These are phyloP conservation scores for Mortierella claussenii DNA, from an alignment of 192 early-diverging fungal genomes.

Conservation along the genomic window DNA sequence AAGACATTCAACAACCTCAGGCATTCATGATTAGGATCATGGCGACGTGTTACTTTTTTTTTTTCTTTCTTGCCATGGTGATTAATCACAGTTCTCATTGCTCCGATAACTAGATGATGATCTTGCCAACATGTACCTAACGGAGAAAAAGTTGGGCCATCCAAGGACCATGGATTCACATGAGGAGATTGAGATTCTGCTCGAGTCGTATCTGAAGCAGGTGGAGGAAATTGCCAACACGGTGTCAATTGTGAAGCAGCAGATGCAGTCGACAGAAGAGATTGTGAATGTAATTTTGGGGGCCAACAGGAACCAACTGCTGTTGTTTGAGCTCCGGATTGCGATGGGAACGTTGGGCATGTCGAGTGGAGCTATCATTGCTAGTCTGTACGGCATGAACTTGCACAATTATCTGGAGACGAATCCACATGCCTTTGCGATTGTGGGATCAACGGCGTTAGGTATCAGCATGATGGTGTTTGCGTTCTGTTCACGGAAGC, in stretches of 20 bases:
- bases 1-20: no score
- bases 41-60: no score
- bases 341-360: constrained; percentile 84
- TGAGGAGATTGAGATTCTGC: constrained; percentile 89
- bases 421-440: constrained; percentile 73
- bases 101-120: constrained; percentile 75
- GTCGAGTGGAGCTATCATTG: constrained; percentile 78
- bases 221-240: constrained; percentile 86
- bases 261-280: constrained; percentile 84
- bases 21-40: no score
- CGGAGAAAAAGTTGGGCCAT: constrained; percentile 74
- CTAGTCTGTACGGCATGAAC: constrained; percentile 92
- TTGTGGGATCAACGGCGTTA: constrained; percentile 57
- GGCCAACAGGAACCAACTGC: constrained; percentile 84
- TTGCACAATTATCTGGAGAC: constrained; percentile 78
- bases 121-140: constrained; percentile 89
- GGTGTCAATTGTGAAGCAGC: constrained; percentile 70
- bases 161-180: constrained; percentile 73
- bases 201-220: constrained; percentile 91
- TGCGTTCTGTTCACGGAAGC: constrained; percentile 43
- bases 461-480: constrained; percentile 52
- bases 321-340: constrained; percentile 85
- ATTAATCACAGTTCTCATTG: no score
- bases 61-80: not conserved
- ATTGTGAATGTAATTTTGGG: constrained; percentile 88